A percentile compares a stretch with the other conserved stretches of the same genome.
These are phyloP conservation scores for Silene latifolia DNA, from an alignment of 148 eudicot genomes.

Conservation along the genomic window DNA sequence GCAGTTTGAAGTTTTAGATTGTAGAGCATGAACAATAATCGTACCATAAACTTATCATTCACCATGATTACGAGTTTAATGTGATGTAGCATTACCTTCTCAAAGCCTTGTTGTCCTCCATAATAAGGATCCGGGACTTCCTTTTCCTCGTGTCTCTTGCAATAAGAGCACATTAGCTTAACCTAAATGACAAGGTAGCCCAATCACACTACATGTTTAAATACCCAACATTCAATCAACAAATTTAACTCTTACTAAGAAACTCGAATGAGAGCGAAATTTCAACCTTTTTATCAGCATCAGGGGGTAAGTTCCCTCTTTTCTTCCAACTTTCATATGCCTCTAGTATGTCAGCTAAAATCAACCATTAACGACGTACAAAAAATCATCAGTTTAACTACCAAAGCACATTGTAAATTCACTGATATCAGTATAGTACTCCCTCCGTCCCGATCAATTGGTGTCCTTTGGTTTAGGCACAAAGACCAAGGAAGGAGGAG, in stretches of 20 bases:
- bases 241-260: not conserved
- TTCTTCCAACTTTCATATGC: conserved; percentile 74
- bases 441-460: too few species aligned
- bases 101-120: conserved; percentile 90
- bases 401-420: not conserved
- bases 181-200: conserved; percentile 43
- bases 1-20: not conserved
- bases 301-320: conserved; percentile 59
- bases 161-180: conserved; percentile 81
- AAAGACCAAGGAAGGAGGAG: too few species aligned
- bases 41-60: not conserved
- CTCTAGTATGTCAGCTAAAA: conserved; percentile 67
- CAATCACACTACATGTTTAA: not conserved
- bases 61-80: not conserved
- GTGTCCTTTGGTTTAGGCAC: too few species aligned
- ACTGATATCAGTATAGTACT: too few species aligned
- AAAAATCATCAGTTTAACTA: not conserved
- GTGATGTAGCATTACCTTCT: conserved; percentile 55
- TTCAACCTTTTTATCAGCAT: conserved; percentile 72
- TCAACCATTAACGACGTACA: conserved; percentile 4
- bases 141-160: conserved; percentile 80
- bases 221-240: conserved; percentile 13
- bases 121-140: conserved; percentile 97
- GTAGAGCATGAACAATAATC: not conserved
- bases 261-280: not conserved